phyloP scores from a whole-genome alignment of 306 rosid genomes.

The Begonia masoniana region DNA sequence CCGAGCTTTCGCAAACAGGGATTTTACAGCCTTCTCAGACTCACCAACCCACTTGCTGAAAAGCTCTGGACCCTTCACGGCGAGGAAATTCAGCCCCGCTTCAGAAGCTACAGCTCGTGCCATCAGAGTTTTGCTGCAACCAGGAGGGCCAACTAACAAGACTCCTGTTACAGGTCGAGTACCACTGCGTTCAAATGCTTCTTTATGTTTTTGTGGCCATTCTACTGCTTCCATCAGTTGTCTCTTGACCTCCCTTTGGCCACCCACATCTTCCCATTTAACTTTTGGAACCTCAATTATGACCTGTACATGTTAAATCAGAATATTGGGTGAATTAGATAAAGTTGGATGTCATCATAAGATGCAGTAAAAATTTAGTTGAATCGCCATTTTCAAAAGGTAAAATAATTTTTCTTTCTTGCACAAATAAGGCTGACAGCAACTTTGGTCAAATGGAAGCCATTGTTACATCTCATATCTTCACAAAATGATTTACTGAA shows the following conservation, averaged over 20 bases:
- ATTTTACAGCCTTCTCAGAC: no score
- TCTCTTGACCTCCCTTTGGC: constrained; percentile 72
- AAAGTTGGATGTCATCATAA: background rate
- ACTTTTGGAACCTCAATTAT: constrained; percentile 89
- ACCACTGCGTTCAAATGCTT: constrained; percentile 77
- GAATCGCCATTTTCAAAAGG: no score
- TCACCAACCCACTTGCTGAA: constrained; percentile 99
- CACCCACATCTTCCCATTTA: constrained; percentile 91
- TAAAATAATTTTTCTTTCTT: no score
- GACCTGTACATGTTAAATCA: constrained; percentile 32
- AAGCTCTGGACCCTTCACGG: constrained; percentile 96
- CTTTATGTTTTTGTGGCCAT: constrained; percentile 87
- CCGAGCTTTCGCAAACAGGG: no score
- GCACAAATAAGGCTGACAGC: no score
- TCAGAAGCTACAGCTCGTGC: constrained; percentile 96
- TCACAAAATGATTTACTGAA: no score
- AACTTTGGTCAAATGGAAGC: no score
- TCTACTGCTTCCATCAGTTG: constrained; percentile 85
- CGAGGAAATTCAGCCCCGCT: constrained; percentile 77
- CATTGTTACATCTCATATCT: no score
- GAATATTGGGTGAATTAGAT: background rate
- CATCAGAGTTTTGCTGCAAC: constrained; percentile 94
- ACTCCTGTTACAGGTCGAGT: constrained; percentile 71
- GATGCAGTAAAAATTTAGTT: no score
- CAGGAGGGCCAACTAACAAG: constrained; percentile 90